These are phyloP conservation scores for Baorangia bicolor DNA, from an alignment of 768 basidiomycete genomes.

Conservation along the genomic window DNA sequence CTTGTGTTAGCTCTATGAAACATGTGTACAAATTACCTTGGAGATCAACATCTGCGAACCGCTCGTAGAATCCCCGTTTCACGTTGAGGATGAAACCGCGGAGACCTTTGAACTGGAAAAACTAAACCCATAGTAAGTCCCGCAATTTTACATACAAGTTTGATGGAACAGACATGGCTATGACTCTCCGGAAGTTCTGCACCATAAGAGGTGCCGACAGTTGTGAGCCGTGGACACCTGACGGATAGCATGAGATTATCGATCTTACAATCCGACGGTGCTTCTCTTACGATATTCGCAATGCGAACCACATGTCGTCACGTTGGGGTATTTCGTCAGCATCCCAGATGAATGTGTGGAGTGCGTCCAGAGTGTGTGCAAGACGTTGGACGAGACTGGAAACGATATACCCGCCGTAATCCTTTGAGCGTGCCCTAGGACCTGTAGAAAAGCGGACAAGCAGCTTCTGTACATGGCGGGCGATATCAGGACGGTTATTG, in stretches of 20 bases:
- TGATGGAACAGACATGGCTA: conserved; percentile 54
- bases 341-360: conserved; percentile 69
- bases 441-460: conserved; percentile 40
- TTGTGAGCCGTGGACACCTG: conserved; percentile 67
- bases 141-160: neutral
- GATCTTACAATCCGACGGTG: neutral
- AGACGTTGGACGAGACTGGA: conserved; percentile 53
- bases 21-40: conserved; percentile 44
- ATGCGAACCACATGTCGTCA: conserved; percentile 78
- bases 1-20: neutral
- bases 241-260: neutral
- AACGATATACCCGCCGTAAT: conserved; percentile 32
- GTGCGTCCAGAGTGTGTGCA: conserved; percentile 59
- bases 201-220: conserved; percentile 63
- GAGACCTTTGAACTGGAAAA: conserved; percentile 68
- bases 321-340: conserved; percentile 61
- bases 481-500: conserved; percentile 47
- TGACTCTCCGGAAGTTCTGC: conserved; percentile 52
- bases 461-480: conserved; percentile 67
- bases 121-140: conserved; percentile 35
- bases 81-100: conserved; percentile 60
- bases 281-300: conserved; percentile 58
- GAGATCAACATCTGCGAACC: conserved; percentile 49
- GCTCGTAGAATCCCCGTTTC: conserved; percentile 61
- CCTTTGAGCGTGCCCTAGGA: conserved; percentile 23